phyloP scores from a whole-genome alignment of 1,284 basidiomycete genomes.

The Afroboletus lepidellus region DNA sequence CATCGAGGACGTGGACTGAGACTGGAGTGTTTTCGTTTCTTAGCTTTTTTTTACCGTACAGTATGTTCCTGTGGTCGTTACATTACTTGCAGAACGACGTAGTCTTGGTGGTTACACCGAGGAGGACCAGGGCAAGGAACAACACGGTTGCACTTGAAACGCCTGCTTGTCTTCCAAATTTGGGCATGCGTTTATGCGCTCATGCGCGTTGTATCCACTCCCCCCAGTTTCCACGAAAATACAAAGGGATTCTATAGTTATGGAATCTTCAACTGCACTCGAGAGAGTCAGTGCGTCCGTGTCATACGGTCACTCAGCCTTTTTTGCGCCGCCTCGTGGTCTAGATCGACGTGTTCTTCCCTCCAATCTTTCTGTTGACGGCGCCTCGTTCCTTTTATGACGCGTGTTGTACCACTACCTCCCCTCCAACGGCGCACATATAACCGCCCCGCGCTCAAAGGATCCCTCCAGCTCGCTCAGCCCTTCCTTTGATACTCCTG shows the following conservation, averaged over 20 bases:
- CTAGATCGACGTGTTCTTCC: neutral
- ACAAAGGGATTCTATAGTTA: neutral
- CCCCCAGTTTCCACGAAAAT: neutral
- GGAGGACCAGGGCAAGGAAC: conserved; percentile 4
- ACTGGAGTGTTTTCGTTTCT: neutral
- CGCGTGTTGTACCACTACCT: neutral
- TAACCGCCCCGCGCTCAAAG: neutral
- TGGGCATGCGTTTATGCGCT: conserved; percentile 19
- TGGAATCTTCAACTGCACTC: neutral
- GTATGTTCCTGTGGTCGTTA: conserved; percentile 7
- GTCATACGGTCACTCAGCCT: no score
- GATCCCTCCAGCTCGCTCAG: neutral
- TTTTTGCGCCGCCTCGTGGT: neutral
- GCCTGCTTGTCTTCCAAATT: conserved; percentile 32
- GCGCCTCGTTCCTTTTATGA: conserved; percentile 2
- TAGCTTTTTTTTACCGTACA: neutral
- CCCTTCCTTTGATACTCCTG: neutral
- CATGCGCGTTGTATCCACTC: neutral
- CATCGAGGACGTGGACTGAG: conserved; percentile 34
- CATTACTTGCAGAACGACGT: conserved; percentile 5
- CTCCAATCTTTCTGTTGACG: no score
- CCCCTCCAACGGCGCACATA: conserved; percentile 1
- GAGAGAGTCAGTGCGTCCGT: neutral
- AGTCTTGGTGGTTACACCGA: conserved; percentile 15
- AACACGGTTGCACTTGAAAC: conserved; percentile 3